Conservation (phyloP, 768 basidiomycete genomes). For the Amanita inopinata region DNA sequence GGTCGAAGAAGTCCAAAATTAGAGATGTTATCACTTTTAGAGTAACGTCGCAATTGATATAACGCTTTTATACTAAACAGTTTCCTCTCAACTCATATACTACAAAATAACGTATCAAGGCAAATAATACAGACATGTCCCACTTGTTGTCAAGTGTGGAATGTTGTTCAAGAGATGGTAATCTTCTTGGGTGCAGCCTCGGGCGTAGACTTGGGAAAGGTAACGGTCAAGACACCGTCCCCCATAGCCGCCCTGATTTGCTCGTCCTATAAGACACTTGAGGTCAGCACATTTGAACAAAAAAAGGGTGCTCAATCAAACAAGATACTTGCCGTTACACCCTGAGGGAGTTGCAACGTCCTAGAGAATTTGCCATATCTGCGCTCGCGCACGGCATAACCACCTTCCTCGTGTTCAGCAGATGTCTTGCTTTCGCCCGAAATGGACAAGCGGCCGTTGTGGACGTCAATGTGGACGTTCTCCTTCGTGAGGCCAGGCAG, state of each 20-base stretch:
- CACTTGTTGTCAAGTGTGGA: too few species aligned
- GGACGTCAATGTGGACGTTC: constrained; percentile 43
- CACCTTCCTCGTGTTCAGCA: constrained; percentile 26
- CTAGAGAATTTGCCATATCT: constrained; percentile 37
- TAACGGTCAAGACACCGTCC: constrained; percentile 38
- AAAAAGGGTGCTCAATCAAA: background rate
- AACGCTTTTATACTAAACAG: too few species aligned
- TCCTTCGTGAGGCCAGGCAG: constrained; percentile 48
- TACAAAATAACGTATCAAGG: too few species aligned
- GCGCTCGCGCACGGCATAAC: constrained; percentile 42
- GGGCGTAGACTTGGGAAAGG: constrained; percentile 40
- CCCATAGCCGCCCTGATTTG: constrained; percentile 38
- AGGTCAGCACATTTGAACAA: background rate
- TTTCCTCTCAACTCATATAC: too few species aligned
- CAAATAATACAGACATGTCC: too few species aligned
- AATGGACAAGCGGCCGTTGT: constrained; percentile 39
- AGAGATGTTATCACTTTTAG: too few species aligned
- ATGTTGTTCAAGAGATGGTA: constrained; percentile 24
- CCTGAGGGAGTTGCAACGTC: constrained; percentile 40
- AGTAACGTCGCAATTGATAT: too few species aligned
- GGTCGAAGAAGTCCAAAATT: too few species aligned
- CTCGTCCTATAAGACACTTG: constrained; percentile 15
- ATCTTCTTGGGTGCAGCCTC: constrained; percentile 26
- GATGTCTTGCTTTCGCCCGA: constrained; percentile 37
- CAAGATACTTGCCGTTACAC: constrained; percentile 37